phyloP scores from a whole-genome alignment of 2,329 filamentous ascomycete genomes.

The Arthrinium phaeospermum region DNA sequence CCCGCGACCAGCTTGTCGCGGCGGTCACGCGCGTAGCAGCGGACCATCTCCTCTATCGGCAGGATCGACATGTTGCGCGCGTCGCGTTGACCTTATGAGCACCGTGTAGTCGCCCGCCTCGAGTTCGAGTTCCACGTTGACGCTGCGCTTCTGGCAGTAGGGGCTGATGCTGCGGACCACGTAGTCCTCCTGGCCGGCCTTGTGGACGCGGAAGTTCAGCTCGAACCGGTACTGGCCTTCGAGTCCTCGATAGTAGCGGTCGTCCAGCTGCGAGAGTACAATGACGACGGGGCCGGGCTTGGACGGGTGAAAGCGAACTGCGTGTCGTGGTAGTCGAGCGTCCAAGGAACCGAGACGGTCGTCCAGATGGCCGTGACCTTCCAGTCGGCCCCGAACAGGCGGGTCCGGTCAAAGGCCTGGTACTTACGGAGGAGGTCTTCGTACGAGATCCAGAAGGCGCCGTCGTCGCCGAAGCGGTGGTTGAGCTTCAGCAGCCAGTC shows the following conservation, averaged over 20 bases:
- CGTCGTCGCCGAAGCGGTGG: constrained; percentile 79
- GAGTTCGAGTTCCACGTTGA: constrained; percentile 78
- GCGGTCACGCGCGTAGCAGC: constrained; percentile 63
- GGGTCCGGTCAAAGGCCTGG: constrained; percentile 62
- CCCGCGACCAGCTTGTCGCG: constrained; percentile 75
- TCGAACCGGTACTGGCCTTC: constrained; percentile 62
- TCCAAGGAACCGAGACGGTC: constrained; percentile 61
- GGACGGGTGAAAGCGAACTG: constrained; percentile 56
- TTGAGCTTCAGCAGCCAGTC: constrained; percentile 76
- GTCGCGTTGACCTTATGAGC: constrained; percentile 75
- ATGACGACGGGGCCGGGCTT: constrained; percentile 58
- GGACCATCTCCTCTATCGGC: constrained; percentile 70
- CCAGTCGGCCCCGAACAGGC: constrained; percentile 63
- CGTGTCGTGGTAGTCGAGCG: constrained; percentile 58
- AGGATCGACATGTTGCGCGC: constrained; percentile 58
- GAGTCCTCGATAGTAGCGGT: constrained; percentile 62
- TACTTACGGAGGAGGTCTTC: constrained; percentile 64
- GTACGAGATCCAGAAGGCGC: constrained; percentile 67
- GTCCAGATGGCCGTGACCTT: constrained; percentile 54
- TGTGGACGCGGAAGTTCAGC: constrained; percentile 61
- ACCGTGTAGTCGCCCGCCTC: constrained; percentile 78
- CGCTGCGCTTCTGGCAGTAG: constrained; percentile 71
- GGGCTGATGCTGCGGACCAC: constrained; percentile 59
- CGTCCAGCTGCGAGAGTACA: constrained; percentile 63
- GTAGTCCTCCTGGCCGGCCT: constrained; percentile 55